Evolutionary conservation across 495 filamentous ascomycete species (phyloP).

Genomic region (Lophiostoma macrostomum): DNA sequence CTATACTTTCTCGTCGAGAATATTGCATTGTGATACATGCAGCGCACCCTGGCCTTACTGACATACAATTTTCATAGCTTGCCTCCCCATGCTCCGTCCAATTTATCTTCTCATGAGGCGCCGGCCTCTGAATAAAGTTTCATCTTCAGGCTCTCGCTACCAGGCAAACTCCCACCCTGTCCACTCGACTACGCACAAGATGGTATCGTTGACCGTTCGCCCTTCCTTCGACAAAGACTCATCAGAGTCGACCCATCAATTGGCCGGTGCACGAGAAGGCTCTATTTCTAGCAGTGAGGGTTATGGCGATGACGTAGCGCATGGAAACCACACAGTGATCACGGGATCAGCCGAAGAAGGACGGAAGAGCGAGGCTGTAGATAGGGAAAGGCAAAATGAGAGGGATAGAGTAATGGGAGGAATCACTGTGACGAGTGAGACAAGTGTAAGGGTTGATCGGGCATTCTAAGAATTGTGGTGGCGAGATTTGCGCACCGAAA

Average conservation of each 20-base stretch:
- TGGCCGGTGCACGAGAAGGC: too few relatives aligned
- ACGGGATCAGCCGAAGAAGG: neutral
- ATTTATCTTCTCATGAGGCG: conserved; percentile 19
- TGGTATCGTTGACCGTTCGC: neutral
- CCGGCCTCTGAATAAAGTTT: neutral
- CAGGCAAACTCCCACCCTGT: neutral
- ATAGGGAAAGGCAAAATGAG: neutral
- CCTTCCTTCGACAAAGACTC: too few relatives aligned
- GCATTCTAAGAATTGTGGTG: too few relatives aligned
- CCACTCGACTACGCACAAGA: conserved; percentile 3
- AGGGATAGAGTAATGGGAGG: neutral
- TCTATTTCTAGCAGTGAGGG: too few relatives aligned
- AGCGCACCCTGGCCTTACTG: neutral
- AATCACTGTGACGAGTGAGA: conserved; percentile 14
- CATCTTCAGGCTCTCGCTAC: neutral
- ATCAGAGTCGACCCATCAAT: too few relatives aligned
- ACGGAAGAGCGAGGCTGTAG: conserved; percentile 3
- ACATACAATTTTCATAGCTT: conserved; percentile 12
- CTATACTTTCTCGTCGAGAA: neutral
- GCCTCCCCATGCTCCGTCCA: conserved; percentile 29
- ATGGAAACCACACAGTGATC: too few relatives aligned
- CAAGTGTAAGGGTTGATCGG: conserved; percentile 9
- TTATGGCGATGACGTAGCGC: too few relatives aligned
- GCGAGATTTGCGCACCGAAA: too few relatives aligned
- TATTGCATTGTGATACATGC: too few relatives aligned